Evolutionary conservation across 2,329 filamentous ascomycete genomes (phyloP), one percentile per base, ranked within the genome.

Genomic region (Daldinia sp.): DNA sequence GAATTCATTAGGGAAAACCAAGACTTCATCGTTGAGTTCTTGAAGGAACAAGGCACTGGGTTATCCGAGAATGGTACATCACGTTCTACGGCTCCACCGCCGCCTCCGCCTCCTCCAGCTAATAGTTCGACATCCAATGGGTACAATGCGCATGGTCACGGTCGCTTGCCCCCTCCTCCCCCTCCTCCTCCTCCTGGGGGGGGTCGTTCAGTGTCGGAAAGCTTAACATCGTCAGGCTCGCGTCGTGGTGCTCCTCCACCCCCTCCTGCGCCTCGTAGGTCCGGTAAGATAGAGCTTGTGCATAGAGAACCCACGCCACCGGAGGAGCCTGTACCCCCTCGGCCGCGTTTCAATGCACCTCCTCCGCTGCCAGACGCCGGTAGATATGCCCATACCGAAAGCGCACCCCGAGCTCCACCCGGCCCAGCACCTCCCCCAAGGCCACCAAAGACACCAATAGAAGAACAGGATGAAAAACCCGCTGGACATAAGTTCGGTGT

Each of bases 361-460:
- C 95, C 95, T 30, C 92, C 94, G 2, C 79, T 98, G 62, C 87
- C 92, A 57, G 94, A 97, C 76, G 95, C 95, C 60, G 95, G 95
- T 34, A 96, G 92, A 77, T 95, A 87, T 74, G 93, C 90, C 3
- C 83, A 89, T 78, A 77, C 57, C 74, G 84, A 76, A 70, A 81
- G 53, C 39, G 54, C 73, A 77, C 79, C 64, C 74, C 78, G 69
- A 73, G 77, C 75, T 11, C 83, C 68, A 71, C 70, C 87, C 27
- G 88, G 85, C 1, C 89, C 90, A 25, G 86, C 88, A 21, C 89
- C 90, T 34, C 89, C 90, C 9, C 88, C 87, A 11, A 81, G 87
- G 60, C 90, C 90, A 9, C 85, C 88, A 3, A 92, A 93, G 76
- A 88, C 87, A 6, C 85, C 90, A 1, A 79, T 92, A 52, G 89